Conservation (phyloP, 768 basidiomycete genomes). For the Phylloporus sp. region DNA sequence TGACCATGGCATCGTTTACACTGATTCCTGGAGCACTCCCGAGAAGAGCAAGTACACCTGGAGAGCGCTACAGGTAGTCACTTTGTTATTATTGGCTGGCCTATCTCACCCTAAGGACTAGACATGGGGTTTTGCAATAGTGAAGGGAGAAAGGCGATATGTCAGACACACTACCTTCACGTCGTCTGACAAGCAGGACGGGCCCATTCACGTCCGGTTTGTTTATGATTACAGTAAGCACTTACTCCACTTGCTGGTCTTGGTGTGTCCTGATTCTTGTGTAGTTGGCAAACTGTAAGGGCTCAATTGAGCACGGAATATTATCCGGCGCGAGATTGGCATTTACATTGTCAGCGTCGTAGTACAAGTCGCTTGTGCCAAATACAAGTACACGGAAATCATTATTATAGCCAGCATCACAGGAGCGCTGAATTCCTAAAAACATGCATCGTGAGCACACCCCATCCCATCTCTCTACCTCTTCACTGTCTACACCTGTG, state of each 20-base stretch:
- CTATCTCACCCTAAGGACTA: constrained; percentile 9
- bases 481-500: constrained; percentile 13
- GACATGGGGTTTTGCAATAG: constrained; percentile 63
- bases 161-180: constrained; percentile 60
- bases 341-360: background rate
- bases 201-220: constrained; percentile 46
- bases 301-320: background rate
- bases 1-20: constrained; percentile 33
- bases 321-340: background rate
- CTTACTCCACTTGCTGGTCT: background rate
- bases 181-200: constrained; percentile 52
- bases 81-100: constrained; percentile 5
- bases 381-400: background rate
- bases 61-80: constrained; percentile 57
- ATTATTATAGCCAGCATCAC: background rate
- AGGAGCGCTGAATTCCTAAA: background rate
- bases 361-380: background rate
- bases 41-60: constrained; percentile 56
- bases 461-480: background rate
- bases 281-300: constrained; percentile 18
- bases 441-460: constrained; percentile 12
- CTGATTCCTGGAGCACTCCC: constrained; percentile 55
- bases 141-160: constrained; percentile 59
- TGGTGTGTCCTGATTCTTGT: constrained; percentile 11
- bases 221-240: constrained; percentile 68